Percentiles rank a stretch among this genome's conserved stretches.
These are phyloP conservation scores for Colletotrichum sp. DNA, from an alignment of 2,329 filamentous ascomycete genomes.

Conservation along the genomic window DNA sequence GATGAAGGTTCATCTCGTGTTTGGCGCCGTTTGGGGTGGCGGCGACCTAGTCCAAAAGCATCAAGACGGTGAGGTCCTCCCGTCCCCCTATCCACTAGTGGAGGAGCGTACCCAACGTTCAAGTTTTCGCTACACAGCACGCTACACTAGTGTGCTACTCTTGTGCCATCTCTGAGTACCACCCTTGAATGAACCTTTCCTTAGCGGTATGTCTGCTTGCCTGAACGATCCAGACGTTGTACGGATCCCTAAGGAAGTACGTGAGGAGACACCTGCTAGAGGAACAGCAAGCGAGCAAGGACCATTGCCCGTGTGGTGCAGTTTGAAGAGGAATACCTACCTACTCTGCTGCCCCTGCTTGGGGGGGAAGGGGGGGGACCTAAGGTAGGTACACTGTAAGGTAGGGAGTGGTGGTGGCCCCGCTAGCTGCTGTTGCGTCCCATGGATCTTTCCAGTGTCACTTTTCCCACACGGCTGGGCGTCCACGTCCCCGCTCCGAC, in stretches of 20 bases:
- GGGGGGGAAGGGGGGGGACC: too few species aligned
- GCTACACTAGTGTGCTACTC: not conserved
- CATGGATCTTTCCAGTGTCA: not conserved
- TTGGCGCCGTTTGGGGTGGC: not conserved
- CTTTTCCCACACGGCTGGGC: not conserved
- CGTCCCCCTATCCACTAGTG: not conserved
- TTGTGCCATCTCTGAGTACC: not conserved
- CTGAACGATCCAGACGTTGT: not conserved
- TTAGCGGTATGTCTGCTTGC: not conserved
- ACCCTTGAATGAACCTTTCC: not conserved
- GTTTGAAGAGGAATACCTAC: not conserved
- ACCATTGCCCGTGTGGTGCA: not conserved
- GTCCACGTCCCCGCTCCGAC: too few species aligned
- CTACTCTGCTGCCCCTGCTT: not conserved
- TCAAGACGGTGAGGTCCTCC: not conserved
- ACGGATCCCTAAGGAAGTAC: not conserved
- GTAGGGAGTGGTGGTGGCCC: not conserved
- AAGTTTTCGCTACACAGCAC: not conserved
- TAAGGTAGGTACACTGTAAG: too few species aligned
- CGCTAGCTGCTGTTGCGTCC: not conserved
- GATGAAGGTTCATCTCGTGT: not conserved
- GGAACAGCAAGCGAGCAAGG: not conserved
- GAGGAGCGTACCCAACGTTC: not conserved
- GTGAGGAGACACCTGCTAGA: not conserved
- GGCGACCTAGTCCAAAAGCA: not conserved